phyloP scores from a whole-genome alignment of 495 filamentous ascomycete genomes.

The Lasiosphaeria ovina region DNA sequence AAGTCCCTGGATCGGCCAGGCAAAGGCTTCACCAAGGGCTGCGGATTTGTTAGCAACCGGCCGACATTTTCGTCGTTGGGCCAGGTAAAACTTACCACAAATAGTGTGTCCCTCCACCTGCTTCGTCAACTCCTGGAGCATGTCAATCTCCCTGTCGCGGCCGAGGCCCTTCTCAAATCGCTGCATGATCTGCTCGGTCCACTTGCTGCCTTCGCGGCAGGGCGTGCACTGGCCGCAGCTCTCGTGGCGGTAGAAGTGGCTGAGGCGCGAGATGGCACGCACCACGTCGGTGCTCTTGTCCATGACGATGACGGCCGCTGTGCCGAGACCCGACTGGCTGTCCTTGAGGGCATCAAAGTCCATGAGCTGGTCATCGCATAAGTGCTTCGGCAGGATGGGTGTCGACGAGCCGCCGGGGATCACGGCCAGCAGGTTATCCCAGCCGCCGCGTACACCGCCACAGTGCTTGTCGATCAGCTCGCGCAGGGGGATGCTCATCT shows the following conservation, averaged over 20 bases:
- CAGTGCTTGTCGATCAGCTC: constrained; percentile 98
- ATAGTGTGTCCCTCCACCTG: constrained; percentile 99
- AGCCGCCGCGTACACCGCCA: constrained; percentile 92
- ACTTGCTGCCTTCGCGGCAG: constrained; percentile 94
- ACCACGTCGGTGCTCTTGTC: constrained; percentile 97
- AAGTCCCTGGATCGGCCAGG: constrained; percentile 96
- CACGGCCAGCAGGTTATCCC: constrained; percentile 94
- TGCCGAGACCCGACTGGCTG: constrained; percentile 92
- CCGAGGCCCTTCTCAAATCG: constrained; percentile 89
- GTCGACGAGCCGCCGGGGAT: constrained; percentile 97
- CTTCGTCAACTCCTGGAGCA: constrained; percentile 98
- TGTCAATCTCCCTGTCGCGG: constrained; percentile 90
- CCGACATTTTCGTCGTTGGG: too few relatives aligned
- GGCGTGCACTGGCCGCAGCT: constrained; percentile 98
- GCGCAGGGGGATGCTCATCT: constrained; percentile 92
- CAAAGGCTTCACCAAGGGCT: constrained; percentile 94
- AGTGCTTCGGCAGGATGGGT: constrained; percentile 80
- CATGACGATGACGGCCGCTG: constrained; percentile 98
- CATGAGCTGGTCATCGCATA: constrained; percentile 95
- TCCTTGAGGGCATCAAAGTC: constrained; percentile 99
- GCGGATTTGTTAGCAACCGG: neutral
- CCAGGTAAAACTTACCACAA: constrained; percentile 60
- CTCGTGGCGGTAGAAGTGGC: constrained; percentile 97
- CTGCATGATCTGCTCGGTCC: constrained; percentile 98
- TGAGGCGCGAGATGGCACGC: constrained; percentile 85